Conservation (phyloP, 23 red algal genomes). For the Gracilaria caudata region DNA sequence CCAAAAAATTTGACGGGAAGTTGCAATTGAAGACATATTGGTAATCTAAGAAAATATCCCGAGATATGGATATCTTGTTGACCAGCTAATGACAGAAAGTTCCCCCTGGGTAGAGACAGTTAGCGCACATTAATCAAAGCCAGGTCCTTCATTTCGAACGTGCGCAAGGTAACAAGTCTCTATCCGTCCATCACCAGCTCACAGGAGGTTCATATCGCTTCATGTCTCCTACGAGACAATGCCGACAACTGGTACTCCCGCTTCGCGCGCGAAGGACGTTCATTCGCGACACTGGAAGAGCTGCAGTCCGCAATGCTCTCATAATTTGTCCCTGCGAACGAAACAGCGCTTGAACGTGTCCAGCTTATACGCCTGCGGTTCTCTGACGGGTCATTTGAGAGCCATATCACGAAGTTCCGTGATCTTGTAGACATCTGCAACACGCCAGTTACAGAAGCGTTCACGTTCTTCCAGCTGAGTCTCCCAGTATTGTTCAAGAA, state of each 20-base stretch:
- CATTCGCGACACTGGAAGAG: not conserved
- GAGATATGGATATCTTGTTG: no score
- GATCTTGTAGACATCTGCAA: conserved; percentile 9
- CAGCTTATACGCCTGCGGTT: not conserved
- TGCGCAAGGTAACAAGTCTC: not conserved
- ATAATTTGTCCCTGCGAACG: conserved; percentile 1
- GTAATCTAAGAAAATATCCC: no score
- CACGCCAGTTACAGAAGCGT: not conserved
- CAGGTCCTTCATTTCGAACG: not conserved
- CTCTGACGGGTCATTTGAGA: not conserved
- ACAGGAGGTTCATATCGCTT: not conserved
- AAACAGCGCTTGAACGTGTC: not conserved
- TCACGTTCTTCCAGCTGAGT: not conserved
- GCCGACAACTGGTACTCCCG: not conserved
- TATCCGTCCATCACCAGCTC: not conserved
- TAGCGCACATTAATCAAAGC: not conserved
- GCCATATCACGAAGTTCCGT: conserved; percentile 2
- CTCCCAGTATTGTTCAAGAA: not conserved
- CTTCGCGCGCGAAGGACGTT: not conserved
- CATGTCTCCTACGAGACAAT: not conserved
- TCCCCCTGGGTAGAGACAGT: not conserved
- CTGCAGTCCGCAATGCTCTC: not conserved
- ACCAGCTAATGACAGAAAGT: no score
- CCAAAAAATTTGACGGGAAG: no score
- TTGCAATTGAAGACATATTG: no score